These are phyloP conservation scores for Yarrowia keelungensis DNA, from an alignment of 805 yeast genomes.

Conservation along the genomic window DNA sequence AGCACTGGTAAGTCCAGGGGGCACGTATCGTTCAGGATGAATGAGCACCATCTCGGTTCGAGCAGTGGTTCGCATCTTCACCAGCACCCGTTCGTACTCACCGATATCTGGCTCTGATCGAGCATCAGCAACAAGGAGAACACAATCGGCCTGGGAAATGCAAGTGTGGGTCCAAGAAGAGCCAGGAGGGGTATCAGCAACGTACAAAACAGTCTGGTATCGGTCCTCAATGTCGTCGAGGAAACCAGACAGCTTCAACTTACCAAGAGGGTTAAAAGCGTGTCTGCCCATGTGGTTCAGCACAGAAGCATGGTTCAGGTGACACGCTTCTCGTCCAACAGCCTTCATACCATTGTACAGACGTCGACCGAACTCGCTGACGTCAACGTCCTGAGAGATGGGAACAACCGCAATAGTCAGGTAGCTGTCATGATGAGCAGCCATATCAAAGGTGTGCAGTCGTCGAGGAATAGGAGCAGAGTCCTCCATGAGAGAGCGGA, in stretches of 20 bases:
- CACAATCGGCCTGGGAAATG: slow-evolving; percentile 93
- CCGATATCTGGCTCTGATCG: slow-evolving; percentile 74
- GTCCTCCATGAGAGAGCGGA: slow-evolving; percentile 45
- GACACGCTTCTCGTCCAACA: slow-evolving; percentile 75
- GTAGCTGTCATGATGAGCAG: slow-evolving; percentile 50
- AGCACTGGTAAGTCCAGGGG: slow-evolving; percentile 80
- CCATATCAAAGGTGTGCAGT: slow-evolving; percentile 30
- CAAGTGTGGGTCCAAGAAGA: slow-evolving; percentile 93
- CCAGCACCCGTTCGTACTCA: slow-evolving; percentile 79
- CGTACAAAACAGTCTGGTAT: slow-evolving; percentile 85
- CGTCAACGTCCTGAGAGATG: slow-evolving; percentile 80
- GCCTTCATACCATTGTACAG: slow-evolving; percentile 73
- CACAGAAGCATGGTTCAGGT: slow-evolving; percentile 83
- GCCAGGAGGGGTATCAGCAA: slow-evolving; percentile 82
- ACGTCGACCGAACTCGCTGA: slow-evolving; percentile 78
- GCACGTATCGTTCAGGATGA: slow-evolving; percentile 82
- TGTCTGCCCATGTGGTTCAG: slow-evolving; percentile 83
- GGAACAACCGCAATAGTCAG: slow-evolving; percentile 88
- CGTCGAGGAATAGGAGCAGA: slow-evolving; percentile 35
- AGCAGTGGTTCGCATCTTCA: slow-evolving; percentile 81
- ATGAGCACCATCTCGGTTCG: slow-evolving; percentile 83
- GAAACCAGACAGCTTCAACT: slow-evolving; percentile 84
- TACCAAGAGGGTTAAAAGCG: slow-evolving; percentile 89
- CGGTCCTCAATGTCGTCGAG: slow-evolving; percentile 90
- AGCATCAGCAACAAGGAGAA: slow-evolving; percentile 88